Evolutionary conservation across 805 yeast species (phyloP).

Genomic region (Hanseniaspora pseudoguilliermondii): DNA sequence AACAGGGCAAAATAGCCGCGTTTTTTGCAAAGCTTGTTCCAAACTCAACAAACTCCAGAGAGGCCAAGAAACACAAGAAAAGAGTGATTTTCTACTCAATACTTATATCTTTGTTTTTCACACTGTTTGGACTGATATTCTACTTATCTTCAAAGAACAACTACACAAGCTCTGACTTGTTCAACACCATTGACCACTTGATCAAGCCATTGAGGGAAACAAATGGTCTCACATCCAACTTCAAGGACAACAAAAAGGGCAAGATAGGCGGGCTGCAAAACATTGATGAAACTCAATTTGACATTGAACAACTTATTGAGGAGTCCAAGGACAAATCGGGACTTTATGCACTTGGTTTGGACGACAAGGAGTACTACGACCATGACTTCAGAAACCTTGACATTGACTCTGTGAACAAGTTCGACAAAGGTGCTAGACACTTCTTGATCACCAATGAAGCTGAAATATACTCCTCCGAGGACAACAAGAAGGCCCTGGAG

Average conservation of each 20-base stretch:
- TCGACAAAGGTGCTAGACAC: constrained; percentile 30
- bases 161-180: neutral
- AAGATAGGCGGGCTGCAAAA: constrained; percentile 2
- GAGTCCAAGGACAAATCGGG: constrained; percentile 9
- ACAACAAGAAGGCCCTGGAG: constrained; percentile 23
- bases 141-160: neutral
- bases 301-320: constrained; percentile 2
- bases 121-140: neutral
- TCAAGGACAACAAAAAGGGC: neutral
- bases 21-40: neutral
- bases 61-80: neutral
- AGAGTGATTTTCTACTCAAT: neutral
- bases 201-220: constrained; percentile 7
- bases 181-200: constrained; percentile 5
- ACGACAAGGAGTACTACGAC: constrained; percentile 26
- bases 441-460: constrained; percentile 29
- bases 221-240: neutral
- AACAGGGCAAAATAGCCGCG: neutral
- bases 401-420: constrained; percentile 24
- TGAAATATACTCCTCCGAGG: constrained; percentile 22
- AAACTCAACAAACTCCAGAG: neutral
- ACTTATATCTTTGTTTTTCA: neutral
- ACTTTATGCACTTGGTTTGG: constrained; percentile 13
- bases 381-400: constrained; percentile 29
- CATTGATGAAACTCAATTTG: constrained; percentile 2